Evolutionary conservation across 306 rosid species (phyloP).

Genomic region (Vigna angularis): DNA sequence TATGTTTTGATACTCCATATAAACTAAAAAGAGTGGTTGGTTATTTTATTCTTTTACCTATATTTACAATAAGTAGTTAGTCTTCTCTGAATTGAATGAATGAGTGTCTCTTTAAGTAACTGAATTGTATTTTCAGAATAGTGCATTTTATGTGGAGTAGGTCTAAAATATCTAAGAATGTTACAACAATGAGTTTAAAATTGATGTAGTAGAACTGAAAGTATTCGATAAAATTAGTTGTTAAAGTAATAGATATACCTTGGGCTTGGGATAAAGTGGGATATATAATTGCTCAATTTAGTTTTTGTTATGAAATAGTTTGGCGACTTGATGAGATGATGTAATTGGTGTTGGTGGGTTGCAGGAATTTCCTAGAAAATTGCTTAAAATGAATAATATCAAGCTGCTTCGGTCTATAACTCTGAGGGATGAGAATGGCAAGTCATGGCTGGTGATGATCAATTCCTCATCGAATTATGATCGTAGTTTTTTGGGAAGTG

Average conservation of each 20-base stretch:
- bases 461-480: accelerated
- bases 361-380: conserved; percentile 20
- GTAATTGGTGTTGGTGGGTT: conserved; percentile 2
- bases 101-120: not conserved
- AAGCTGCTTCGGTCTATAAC: not conserved
- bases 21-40: conserved; percentile 16
- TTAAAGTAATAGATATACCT: no score
- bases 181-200: no score
- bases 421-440: conserved; percentile 6
- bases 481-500: not conserved
- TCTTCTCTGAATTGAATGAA: not conserved
- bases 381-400: not conserved
- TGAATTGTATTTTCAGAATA: not conserved
- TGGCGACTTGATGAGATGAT: conserved; percentile 3
- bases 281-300: not conserved
- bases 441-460: not conserved
- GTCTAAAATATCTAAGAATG: not conserved
- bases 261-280: not conserved
- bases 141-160: not conserved
- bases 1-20: not conserved
- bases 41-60: not conserved
- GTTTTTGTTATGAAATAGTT: not conserved
- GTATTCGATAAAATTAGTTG: not conserved
- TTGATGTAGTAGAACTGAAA: no score
- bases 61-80: not conserved